Conservation (phyloP, 371 early-diverging fungal genomes). For the Rhizopus sp. region DNA sequence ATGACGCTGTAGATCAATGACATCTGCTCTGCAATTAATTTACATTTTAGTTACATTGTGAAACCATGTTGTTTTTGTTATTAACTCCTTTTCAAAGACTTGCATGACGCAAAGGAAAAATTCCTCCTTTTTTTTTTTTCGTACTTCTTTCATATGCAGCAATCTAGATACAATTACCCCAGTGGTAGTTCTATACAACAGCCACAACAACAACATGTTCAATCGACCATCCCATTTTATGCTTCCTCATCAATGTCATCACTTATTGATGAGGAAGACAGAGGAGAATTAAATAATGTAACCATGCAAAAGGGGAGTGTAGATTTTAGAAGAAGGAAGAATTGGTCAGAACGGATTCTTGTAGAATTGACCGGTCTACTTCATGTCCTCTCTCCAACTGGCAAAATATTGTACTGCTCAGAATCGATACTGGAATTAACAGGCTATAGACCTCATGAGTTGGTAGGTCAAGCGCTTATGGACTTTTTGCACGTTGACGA, state of each 20-base stretch:
- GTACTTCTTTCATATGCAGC: too few species aligned
- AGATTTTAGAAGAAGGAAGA: constrained; percentile 56
- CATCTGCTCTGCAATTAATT: too few species aligned
- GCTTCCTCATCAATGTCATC: background rate
- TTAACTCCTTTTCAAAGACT: too few species aligned
- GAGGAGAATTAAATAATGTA: background rate
- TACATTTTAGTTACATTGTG: too few species aligned
- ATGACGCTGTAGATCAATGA: too few species aligned
- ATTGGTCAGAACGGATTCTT: constrained; percentile 58
- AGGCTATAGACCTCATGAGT: constrained; percentile 63
- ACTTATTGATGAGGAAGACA: background rate
- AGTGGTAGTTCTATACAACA: too few species aligned
- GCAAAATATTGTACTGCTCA: constrained; percentile 59
- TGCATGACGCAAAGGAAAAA: too few species aligned
- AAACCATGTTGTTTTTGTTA: too few species aligned
- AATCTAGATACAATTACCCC: too few species aligned
- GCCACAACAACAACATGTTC: too few species aligned
- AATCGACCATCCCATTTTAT: too few species aligned
- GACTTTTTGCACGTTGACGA: constrained; percentile 67
- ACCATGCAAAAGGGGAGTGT: constrained; percentile 19
- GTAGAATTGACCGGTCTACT: constrained; percentile 64
- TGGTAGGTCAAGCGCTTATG: constrained; percentile 52
- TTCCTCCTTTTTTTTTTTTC: too few species aligned
- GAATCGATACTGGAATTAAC: constrained; percentile 56
- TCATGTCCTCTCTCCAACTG: constrained; percentile 60